Conservation (phyloP, 2,329 filamentous ascomycete species). For the Tolypocladium pustulatum region DNA sequence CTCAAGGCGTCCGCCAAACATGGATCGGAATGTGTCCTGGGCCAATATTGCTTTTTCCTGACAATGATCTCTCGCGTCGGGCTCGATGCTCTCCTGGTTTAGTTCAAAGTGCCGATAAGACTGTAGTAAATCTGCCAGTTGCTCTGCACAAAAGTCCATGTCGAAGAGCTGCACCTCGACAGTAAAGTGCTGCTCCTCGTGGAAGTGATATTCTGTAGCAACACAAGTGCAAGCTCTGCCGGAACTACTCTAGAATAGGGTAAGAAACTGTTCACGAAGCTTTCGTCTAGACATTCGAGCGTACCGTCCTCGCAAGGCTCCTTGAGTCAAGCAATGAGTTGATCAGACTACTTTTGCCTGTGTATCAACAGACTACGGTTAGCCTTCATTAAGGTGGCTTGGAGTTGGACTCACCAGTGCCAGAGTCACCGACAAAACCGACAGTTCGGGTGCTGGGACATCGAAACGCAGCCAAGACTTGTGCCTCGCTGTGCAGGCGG, state of each 20-base stretch:
- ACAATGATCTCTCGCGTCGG: conserved; percentile 13
- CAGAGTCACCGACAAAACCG: conserved; percentile 37
- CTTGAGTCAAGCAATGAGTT: conserved; percentile 34
- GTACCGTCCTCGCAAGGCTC: conserved; percentile 30
- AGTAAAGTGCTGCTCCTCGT: conserved; percentile 17
- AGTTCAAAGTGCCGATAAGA: conserved; percentile 23
- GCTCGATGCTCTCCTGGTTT: conserved; percentile 6
- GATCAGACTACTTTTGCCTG: conserved; percentile 37
- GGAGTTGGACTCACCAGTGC: conserved; percentile 24
- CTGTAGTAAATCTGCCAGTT: conserved; percentile 23
- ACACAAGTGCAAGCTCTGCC: conserved; percentile 36
- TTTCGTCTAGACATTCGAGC: neutral
- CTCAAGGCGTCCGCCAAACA: conserved; percentile 19
- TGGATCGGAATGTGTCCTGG: conserved; percentile 22
- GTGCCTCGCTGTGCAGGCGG: conserved; percentile 20
- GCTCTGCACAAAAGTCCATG: conserved; percentile 17
- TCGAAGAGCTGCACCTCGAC: conserved; percentile 24
- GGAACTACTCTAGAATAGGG: conserved; percentile 25
- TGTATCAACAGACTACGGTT: neutral
- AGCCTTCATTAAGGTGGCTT: neutral
- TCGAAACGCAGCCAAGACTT: conserved; percentile 22
- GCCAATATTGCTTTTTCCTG: conserved; percentile 22
- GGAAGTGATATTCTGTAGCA: conserved; percentile 34
- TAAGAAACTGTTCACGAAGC: neutral
- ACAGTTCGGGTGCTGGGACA: conserved; percentile 28